Evolutionary conservation across 2,329 filamentous ascomycete genomes (phyloP).

Genomic region (Fusarium sp.): DNA sequence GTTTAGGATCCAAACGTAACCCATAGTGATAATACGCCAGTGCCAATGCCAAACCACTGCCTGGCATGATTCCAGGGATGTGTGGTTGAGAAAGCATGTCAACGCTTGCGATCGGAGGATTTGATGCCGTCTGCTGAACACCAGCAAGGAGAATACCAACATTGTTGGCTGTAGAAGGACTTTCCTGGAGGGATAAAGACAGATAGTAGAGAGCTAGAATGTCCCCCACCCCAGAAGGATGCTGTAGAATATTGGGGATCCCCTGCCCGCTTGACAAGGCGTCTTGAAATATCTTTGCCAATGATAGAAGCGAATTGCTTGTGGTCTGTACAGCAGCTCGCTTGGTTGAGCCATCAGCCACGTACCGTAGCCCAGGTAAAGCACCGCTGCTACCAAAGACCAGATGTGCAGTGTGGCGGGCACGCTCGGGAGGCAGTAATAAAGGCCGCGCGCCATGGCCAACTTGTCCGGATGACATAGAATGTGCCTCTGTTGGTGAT

Average conservation of each 20-base stretch:
- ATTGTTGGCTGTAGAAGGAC: constrained; percentile 97
- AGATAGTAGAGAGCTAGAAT: constrained; percentile 96
- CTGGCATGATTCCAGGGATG: constrained; percentile 82
- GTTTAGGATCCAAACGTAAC: constrained; percentile 81
- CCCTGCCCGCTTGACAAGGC: constrained; percentile 80
- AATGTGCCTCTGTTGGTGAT: constrained; percentile 46
- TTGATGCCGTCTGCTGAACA: constrained; percentile 73
- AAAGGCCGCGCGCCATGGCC: constrained; percentile 60
- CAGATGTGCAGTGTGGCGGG: constrained; percentile 80
- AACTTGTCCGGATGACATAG: constrained; percentile 17
- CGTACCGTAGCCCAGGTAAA: constrained; percentile 79
- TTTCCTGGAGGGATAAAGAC: constrained; percentile 91
- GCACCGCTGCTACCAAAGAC: constrained; percentile 81
- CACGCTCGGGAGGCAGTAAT: constrained; percentile 82
- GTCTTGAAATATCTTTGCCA: constrained; percentile 98
- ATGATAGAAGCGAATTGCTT: constrained; percentile 91
- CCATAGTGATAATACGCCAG: constrained; percentile 97
- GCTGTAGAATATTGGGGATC: constrained; percentile 63
- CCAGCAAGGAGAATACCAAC: constrained; percentile 96
- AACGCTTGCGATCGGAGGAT: constrained; percentile 30
- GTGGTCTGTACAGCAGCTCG: constrained; percentile 90
- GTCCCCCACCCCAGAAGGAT: constrained; percentile 82
- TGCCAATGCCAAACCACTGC: constrained; percentile 87
- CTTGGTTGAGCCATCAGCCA: constrained; percentile 71
- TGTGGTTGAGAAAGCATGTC: constrained; percentile 44